Conservation (phyloP, 331 rosid genomes). For the Ulmus americana region DNA sequence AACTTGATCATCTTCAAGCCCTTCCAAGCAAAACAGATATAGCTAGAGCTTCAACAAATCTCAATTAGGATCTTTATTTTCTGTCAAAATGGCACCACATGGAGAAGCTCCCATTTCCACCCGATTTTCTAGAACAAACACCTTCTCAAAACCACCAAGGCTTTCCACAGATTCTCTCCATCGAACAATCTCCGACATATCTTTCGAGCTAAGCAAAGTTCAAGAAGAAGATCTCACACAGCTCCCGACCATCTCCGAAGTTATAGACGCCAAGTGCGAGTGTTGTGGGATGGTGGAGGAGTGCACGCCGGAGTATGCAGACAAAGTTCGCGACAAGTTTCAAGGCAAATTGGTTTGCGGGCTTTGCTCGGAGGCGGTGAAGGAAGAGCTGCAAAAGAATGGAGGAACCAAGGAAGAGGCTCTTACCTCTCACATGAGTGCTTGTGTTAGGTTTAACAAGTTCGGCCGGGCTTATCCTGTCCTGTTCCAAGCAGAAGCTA, state of each 20-base stretch:
- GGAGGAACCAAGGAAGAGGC: constrained; percentile 75
- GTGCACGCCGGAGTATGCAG: constrained; percentile 76
- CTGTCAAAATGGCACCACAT: constrained; percentile 58
- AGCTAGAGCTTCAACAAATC: neutral
- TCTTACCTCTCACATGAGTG: constrained; percentile 57
- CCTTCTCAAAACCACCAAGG: constrained; percentile 38
- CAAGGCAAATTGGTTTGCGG: constrained; percentile 85
- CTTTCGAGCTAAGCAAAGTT: constrained; percentile 54
- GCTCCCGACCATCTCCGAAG: constrained; percentile 64
- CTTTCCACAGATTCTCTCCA: constrained; percentile 43
- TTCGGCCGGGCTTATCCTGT: constrained; percentile 76
- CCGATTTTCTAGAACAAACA: constrained; percentile 25
- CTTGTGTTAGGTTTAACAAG: constrained; percentile 81
- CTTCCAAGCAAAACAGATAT: neutral
- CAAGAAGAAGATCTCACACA: constrained; percentile 18
- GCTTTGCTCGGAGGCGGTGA: constrained; percentile 82
- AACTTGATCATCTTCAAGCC: constrained; percentile 1
- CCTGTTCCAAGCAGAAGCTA: constrained; percentile 79
- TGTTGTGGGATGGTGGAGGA: constrained; percentile 96
- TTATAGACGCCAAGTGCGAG: constrained; percentile 73
- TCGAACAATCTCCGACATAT: constrained; percentile 73
- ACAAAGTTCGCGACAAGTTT: constrained; percentile 50
- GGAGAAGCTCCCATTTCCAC: constrained; percentile 40
- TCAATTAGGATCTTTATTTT: no score
- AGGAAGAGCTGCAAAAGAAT: constrained; percentile 73